phyloP scores from a whole-genome alignment of 805 yeast species.

The Ogataea naganishii region DNA sequence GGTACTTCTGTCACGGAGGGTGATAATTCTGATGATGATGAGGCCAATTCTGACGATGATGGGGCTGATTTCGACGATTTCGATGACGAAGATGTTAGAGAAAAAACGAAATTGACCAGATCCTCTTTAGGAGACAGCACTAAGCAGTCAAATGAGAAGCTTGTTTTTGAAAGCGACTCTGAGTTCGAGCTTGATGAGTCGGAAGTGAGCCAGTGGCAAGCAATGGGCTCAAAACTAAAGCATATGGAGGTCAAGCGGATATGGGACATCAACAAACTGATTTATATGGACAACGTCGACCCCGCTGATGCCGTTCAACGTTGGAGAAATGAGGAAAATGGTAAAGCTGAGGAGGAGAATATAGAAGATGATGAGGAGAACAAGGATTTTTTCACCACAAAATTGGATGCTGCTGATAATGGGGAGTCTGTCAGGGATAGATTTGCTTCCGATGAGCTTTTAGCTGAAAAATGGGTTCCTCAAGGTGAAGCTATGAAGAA shows the following conservation, averaged over 20 bases:
- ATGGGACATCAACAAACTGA: constrained; percentile 76
- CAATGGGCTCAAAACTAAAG: constrained; percentile 53
- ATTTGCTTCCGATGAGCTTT: constrained; percentile 31
- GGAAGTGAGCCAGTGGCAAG: constrained; percentile 29
- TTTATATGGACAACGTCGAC: constrained; percentile 70
- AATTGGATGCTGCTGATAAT: neutral
- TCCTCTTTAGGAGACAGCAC: too few relatives aligned
- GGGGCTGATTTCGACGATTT: constrained; percentile 33
- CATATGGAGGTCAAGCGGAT: constrained; percentile 41
- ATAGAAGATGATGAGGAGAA: constrained; percentile 40
- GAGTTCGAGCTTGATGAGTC: constrained; percentile 33
- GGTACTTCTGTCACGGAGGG: constrained; percentile 41
- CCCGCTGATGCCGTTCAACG: constrained; percentile 65
- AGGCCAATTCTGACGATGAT: constrained; percentile 34
- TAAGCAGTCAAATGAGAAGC: constrained; percentile 16
- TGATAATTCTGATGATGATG: constrained; percentile 36
- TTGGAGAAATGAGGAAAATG: constrained; percentile 52
- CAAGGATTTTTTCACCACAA: constrained; percentile 19
- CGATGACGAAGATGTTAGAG: constrained; percentile 29
- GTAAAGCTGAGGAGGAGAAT: constrained; percentile 30
- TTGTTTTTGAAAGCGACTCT: constrained; percentile 45
- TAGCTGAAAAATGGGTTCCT: constrained; percentile 35
- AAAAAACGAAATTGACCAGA: constrained; percentile 33
- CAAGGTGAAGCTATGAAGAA: constrained; percentile 27
- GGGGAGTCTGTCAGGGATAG: constrained; percentile 27